A percentile compares a stretch with the other conserved stretches of the same genome.
Conservation (phyloP, 352 stramenopile genomes). For the Globisporangium nagaii region DNA sequence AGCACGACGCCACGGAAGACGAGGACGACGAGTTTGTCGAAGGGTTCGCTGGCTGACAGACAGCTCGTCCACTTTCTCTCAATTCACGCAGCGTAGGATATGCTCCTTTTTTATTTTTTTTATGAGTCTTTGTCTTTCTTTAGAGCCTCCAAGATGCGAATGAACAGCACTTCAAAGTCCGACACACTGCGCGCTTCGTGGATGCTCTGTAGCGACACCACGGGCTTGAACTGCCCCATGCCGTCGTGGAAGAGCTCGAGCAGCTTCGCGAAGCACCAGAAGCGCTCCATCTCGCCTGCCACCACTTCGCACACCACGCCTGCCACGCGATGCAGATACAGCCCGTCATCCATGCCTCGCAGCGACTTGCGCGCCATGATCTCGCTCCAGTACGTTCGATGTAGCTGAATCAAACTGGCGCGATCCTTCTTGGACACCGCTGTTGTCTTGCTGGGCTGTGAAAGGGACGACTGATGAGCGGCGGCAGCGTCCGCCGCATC, state of each 20-base stretch:
- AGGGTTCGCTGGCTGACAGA: slow-evolving; percentile 5
- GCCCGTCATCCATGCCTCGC: slow-evolving; percentile 32
- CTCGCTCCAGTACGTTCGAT: slow-evolving; percentile 37
- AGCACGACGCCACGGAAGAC: slow-evolving; percentile 18
- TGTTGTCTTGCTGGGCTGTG: background rate
- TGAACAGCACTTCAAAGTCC: slow-evolving; percentile 61
- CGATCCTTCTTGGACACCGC: background rate
- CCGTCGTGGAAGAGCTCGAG: slow-evolving; percentile 55
- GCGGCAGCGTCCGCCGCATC: background rate
- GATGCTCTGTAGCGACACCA: slow-evolving; percentile 26
- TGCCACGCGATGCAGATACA: slow-evolving; percentile 29
- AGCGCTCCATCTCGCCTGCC: slow-evolving; percentile 36
- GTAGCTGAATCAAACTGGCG: slow-evolving; percentile 26
- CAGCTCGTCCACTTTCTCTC: background rate
- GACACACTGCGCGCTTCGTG: slow-evolving; percentile 27
- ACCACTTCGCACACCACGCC: slow-evolving; percentile 38
- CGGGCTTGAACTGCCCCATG: slow-evolving; percentile 36
- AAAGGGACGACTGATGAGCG: background rate
- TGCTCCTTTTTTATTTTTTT: too few relatives aligned
- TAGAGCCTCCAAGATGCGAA: slow-evolving; percentile 50
- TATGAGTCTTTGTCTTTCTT: slow-evolving; percentile 17
- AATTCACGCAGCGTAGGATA: background rate
- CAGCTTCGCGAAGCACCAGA: slow-evolving; percentile 66
- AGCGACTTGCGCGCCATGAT: slow-evolving; percentile 24
- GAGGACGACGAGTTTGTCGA: slow-evolving; percentile 15